Evolutionary conservation across 768 basidiomycete species (phyloP).

Genomic region (Albatrellus ellisii): DNA sequence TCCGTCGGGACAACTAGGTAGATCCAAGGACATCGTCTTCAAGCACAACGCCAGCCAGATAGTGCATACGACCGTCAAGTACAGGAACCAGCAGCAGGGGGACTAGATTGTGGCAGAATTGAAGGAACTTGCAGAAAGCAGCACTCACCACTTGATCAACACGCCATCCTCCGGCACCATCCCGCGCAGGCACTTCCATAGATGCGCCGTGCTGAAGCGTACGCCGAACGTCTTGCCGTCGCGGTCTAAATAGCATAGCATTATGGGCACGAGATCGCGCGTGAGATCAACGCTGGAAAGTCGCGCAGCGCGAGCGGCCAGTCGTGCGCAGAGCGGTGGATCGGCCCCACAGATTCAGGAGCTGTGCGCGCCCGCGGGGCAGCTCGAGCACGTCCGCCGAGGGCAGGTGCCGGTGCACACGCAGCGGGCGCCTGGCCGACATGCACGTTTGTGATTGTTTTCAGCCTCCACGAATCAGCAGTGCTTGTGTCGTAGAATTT

Average conservation of each 20-base stretch:
- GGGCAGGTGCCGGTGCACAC: slow-evolving; percentile 31
- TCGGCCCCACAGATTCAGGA: slow-evolving; percentile 44
- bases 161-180: slow-evolving; percentile 31
- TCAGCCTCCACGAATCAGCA: too few species aligned
- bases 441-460: too few species aligned
- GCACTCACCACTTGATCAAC: slow-evolving; percentile 31
- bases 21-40: slow-evolving; percentile 75
- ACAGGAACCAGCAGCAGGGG: slow-evolving; percentile 60
- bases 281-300: slow-evolving; percentile 26
- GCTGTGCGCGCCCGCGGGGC: slow-evolving; percentile 33
- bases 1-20: too few species aligned
- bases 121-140: too few species aligned
- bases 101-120: slow-evolving; percentile 76
- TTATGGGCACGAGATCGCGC: slow-evolving; percentile 25
- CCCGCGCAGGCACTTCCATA: slow-evolving; percentile 32
- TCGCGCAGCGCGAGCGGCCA: slow-evolving; percentile 37
- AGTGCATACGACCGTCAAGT: slow-evolving; percentile 70
- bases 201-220: slow-evolving; percentile 25
- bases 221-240: slow-evolving; percentile 31
- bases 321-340: slow-evolving; percentile 29
- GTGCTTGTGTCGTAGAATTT: too few species aligned
- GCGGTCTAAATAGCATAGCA: slow-evolving; percentile 27
- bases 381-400: slow-evolving; percentile 24
- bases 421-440: slow-evolving; percentile 31
- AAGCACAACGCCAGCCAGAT: slow-evolving; percentile 90